A percentile compares a stretch with the other conserved stretches of the same genome.
Evolutionary conservation across 495 filamentous ascomycete genomes (phyloP).

Genomic region (Aspergillus diversus): DNA sequence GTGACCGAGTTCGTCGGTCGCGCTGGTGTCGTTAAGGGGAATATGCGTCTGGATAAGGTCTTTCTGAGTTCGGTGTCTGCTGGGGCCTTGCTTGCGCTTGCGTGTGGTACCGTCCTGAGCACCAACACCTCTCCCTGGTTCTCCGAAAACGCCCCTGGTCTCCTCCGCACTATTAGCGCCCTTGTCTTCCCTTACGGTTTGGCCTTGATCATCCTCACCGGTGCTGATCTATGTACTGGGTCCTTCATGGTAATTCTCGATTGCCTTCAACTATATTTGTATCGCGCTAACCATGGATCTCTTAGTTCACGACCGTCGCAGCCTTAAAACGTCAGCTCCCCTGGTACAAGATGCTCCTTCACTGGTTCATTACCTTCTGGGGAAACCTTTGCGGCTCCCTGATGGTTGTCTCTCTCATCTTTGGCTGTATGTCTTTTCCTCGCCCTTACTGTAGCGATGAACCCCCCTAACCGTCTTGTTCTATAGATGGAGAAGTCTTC

Average conservation of each 20-base stretch:
- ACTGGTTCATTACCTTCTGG: constrained; percentile 62
- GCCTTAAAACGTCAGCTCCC: constrained; percentile 55
- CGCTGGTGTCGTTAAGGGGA: constrained; percentile 52
- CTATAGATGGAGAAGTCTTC: constrained; percentile 59
- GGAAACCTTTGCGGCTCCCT: constrained; percentile 64
- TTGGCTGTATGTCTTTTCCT: constrained; percentile 51
- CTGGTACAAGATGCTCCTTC: constrained; percentile 51
- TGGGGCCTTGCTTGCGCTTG: constrained; percentile 57
- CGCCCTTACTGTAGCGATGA: not conserved
- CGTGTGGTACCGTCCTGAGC: constrained; percentile 54
- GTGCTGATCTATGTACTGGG: constrained; percentile 62
- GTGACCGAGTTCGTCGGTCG: constrained; percentile 50
- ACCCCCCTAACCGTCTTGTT: not conserved
- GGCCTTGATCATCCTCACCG: constrained; percentile 62
- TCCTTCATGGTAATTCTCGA: constrained; percentile 55
- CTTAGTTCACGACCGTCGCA: constrained; percentile 58
- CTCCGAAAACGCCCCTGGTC: constrained; percentile 60
- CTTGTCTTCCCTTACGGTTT: constrained; percentile 63
- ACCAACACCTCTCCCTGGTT: constrained; percentile 62
- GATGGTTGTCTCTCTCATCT: constrained; percentile 61
- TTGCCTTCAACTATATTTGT: not conserved
- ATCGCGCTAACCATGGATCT: constrained; percentile 4
- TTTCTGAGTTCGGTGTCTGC: constrained; percentile 58
- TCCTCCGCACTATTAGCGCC: constrained; percentile 59
- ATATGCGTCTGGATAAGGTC: constrained; percentile 57